phyloP scores from a whole-genome alignment of 2,329 filamentous ascomycete species.

The Calonectria honghensis region DNA sequence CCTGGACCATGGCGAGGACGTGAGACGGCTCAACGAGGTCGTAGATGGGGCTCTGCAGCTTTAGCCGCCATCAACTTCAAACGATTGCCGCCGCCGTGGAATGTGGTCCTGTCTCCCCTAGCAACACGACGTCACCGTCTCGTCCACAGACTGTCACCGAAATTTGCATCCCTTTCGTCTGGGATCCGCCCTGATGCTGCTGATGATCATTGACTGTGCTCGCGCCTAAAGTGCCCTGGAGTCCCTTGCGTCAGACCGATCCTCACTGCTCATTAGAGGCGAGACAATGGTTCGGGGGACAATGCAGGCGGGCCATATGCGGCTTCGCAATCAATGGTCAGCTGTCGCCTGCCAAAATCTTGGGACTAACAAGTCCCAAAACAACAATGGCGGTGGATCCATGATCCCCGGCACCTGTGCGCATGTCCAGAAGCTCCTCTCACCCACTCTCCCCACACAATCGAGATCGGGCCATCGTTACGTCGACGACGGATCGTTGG shows the following conservation, averaged over 20 bases:
- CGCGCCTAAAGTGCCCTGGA: constrained; percentile 1
- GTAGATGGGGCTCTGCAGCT: constrained; percentile 37
- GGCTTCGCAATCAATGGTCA: neutral
- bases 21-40: constrained; percentile 43
- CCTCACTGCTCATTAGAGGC: constrained; percentile 6
- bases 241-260: constrained; percentile 22
- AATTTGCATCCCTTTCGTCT: constrained; percentile 27
- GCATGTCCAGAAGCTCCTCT: constrained; percentile 13
- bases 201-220: constrained; percentile 10
- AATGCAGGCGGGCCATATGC: constrained; percentile 20
- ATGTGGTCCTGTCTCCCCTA: constrained; percentile 47
- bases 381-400: constrained; percentile 29
- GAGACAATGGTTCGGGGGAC: constrained; percentile 30
- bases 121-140: constrained; percentile 44
- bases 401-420: constrained; percentile 19
- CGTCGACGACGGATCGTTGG: constrained; percentile 22
- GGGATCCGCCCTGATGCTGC: constrained; percentile 39
- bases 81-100: constrained; percentile 27
- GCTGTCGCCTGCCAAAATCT: constrained; percentile 18
- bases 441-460: constrained; percentile 42
- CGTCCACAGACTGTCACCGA: neutral
- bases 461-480: constrained; percentile 38
- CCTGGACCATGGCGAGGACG: constrained; percentile 36
- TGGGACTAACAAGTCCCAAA: constrained; percentile 24
- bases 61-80: constrained; percentile 37